Conservation (phyloP, 139 green algal species). For the Coelastrella sp. region DNA sequence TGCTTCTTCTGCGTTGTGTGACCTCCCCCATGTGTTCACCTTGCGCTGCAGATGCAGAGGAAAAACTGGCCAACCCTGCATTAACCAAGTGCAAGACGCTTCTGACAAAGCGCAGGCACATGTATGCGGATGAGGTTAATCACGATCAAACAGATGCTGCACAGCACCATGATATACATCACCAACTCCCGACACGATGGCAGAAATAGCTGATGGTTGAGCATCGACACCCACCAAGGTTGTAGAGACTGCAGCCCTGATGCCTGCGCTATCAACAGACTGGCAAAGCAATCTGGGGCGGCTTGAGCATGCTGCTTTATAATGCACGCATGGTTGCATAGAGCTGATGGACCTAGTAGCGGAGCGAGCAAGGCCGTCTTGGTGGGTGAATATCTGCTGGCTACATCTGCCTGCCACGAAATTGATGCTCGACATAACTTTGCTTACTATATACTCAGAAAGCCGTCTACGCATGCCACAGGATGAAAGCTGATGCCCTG, state of each 20-base stretch:
- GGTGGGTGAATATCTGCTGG: background rate
- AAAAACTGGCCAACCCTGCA: constrained; percentile 27
- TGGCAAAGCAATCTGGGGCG: background rate
- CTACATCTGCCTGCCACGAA: background rate
- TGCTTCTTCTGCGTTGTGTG: constrained; percentile 28
- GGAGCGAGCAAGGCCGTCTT: background rate
- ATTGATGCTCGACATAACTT: background rate
- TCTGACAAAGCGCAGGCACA: no score
- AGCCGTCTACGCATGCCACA: background rate
- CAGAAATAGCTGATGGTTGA: background rate
- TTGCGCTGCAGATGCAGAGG: constrained; percentile 42
- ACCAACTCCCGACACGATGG: no score
- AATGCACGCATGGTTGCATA: constrained; percentile 1
- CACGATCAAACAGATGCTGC: no score
- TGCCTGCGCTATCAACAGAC: background rate
- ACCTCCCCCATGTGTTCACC: constrained; percentile 1
- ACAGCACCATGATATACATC: no score
- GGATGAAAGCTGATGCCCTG: background rate
- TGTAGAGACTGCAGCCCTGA: background rate
- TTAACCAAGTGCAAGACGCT: no score
- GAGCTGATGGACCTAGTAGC: background rate
- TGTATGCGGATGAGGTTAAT: no score
- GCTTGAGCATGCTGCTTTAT: background rate
- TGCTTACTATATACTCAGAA: constrained; percentile 3
- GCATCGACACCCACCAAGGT: background rate